Evolutionary conservation across 1,284 basidiomycete species (phyloP), one percentile per base, ranked within the genome.

Genomic region (Irpex sp.): DNA sequence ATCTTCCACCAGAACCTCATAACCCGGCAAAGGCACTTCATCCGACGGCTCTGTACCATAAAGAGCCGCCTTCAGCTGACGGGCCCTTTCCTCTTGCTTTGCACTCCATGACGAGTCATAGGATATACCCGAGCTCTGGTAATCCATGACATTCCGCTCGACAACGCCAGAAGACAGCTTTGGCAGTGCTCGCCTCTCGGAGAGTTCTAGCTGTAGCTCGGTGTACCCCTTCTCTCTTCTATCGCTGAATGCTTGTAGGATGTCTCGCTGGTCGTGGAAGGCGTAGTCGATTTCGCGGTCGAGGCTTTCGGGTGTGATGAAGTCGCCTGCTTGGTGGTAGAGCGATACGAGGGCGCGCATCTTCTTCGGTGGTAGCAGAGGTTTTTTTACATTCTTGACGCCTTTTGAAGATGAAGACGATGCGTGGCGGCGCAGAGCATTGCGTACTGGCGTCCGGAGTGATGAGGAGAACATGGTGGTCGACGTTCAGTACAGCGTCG

Each of bases 341-440:
- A 92, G 81, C 7, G 83, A 81, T 63, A 90, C 81, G 66, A 92
- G 84, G 4, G 88, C 85, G 64, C 88, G 87, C 77, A 90, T 78
- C 75, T 87, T 90, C 37, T 81, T 78, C n/a, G 81, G 78, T 1
- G 86, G 78, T 4, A 87, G 80, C 6, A 17, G 54, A 56, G n/a
- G 26, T 9, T 26, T n/a, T 37, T 35, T 56, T 19, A 19, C 26
- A 26, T 31, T n/a, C 54, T 56, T 56, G 11, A 26, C 33, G 26
- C 31, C 17, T 9, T 13, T 26, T 1, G 54, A 33, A 8, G 54
- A 31, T n/a, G 26, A 33, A 26, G 54, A 56, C 1, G 54, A 56
- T 56, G 33, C 33, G 9, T 56, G 54, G 31, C 54, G 54, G 35
- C 31, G 33, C 11, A 56, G 54, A 13, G 4, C 13, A 2, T 47